Evolutionary conservation across 1,139 yeast species (phyloP), one percentile per base, ranked within the genome.

Genomic region (Candida sanyaensis): DNA sequence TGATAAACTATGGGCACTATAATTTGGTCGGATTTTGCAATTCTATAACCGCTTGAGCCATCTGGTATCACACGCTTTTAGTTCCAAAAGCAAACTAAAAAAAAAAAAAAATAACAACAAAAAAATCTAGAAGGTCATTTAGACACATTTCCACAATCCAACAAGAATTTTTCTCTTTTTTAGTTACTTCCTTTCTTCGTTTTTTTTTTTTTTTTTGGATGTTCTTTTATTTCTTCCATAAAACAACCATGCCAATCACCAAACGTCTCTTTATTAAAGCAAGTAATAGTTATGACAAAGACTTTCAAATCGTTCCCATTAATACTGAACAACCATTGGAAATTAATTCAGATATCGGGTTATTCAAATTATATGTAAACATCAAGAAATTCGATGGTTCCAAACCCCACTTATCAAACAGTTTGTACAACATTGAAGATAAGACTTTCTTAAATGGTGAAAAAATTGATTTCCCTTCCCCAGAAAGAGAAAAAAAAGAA

Each of bases 361-460:
- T 55, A 1, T 71, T 78, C 48, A 64, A 65, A 44, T 54, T 79
- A n/a, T 47, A 61, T 10, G 68, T 79, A 8, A 66, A 69, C 47
- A 73, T 79, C 43, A 70, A 67, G 53, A 67, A 74, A 52, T 80
- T 79, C 51, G 75, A 73, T 48, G 84, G 84, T 1, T 64, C 80
- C 6, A 55, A 59, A 27, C 63, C 64, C 11, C 83, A 79, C 52
- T 51, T 55, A 17, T 49, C 57, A 11, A 69, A 71, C 50, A 69
- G 77, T 53, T 37, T 70, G 65, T 58, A 49, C 40, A 71, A 72
- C 48, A 48, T 64, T 6, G 64, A 65, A 6, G 77, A 73, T 44
- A 54, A 58, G 10, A 55, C 55, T 7, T 66, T 54, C 47, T 61
- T 75, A 34, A 60, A 71, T 52, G 68, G 67, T 0, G 61, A 60